Evolutionary conservation across 2,329 filamentous ascomycete genomes (phyloP), one percentile per base, ranked within the genome.

Genomic region (Xylaria sp.): DNA sequence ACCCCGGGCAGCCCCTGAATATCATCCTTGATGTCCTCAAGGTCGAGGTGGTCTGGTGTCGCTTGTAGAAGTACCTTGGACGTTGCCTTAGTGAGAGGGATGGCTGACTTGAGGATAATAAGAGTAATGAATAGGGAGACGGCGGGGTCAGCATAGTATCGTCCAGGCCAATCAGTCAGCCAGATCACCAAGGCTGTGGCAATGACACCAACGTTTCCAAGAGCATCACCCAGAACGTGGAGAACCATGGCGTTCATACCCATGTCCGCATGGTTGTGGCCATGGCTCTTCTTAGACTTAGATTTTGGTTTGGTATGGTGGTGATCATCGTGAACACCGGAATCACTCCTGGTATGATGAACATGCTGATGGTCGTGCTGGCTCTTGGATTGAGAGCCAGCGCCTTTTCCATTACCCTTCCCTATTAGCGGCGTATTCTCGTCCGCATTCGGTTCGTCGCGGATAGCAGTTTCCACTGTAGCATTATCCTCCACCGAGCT

Each of bases 91-190:
- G 91, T 94, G 21, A 96, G 86, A 1, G 92, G 92, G 52, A 95
- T 86, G 7, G 91, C 90, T 1, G 91, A 92, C 67, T 84, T 84
- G 62, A 90, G 83, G 64, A 91, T 90, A 70, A 90, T 90, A 62
- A 93, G 78, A 1, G 95, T 97, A 77, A 99, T 99, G 77, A 98
- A 85, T 15, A 99, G 87, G 0, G 95, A 99, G 63, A 99, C 94
- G 17, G 88, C 87, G 0, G 95, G 95, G 74, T 99, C 95, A 45
- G 92, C 90, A 74, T 98, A 98, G 79, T 87, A 91, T 67, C 92
- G 89, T 80, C 90, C 93, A 4, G 85, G 83, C 83, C 87, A 96
- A 56, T 90, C 82, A 1, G 92, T 95, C 60, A 96, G 84, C 94
- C 94, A 97, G 79, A 99, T 98, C 74, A 95, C 84, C 37, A 96